Evolutionary conservation across 2,329 filamentous ascomycete genomes (phyloP), one percentile per base, ranked within the genome.

Genomic region (Cordyceps javanica): DNA sequence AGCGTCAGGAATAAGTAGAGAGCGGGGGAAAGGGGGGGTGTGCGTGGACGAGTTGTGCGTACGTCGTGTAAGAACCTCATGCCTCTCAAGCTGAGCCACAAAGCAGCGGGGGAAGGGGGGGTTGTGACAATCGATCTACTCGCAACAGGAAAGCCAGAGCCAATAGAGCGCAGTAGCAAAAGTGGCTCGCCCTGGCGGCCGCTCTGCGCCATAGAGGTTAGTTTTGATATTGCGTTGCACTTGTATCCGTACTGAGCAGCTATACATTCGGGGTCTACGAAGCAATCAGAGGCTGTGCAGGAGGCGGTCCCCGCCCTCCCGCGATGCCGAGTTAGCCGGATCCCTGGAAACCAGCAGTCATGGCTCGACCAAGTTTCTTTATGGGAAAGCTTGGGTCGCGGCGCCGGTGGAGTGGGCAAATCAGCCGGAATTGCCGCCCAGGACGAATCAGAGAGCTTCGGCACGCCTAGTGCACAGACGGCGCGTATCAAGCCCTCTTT

Each of bases 251-350:
- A n/a, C n/a, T n/a, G n/a, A n/a, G n/a, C n/a, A n/a, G n/a, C n/a
- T n/a, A n/a, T n/a, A n/a, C n/a, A n/a, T n/a, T n/a, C n/a, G n/a
- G 9, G n/a, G 14, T 16, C 9, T 38, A 5, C 34, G 34, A 36
- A n/a, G 14, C 6, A 25, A 42, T 52, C n/a, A 53, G n/a, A 13
- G 38, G 50, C 50, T 53, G 38, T 42, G 36, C 50, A 46, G 25
- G 16, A 4, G 19, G 36, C 11, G 25, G 3, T 21, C 23, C 49
- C 34, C n/a, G n/a, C 34, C 23, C 21, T 9, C 25, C 42, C 53
- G 16, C 30, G 53, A 39, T 55, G 53, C 53, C 53, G 53, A 46
- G 30, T 55, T 55, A 46, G 53, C 53, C 53, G 53, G 38, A 32
- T 30, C 30, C 52, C 53, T 21, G 30, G 28, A 21, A 8, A 8